Conservation (phyloP, 306 rosid species). For the Urtica urens region DNA sequence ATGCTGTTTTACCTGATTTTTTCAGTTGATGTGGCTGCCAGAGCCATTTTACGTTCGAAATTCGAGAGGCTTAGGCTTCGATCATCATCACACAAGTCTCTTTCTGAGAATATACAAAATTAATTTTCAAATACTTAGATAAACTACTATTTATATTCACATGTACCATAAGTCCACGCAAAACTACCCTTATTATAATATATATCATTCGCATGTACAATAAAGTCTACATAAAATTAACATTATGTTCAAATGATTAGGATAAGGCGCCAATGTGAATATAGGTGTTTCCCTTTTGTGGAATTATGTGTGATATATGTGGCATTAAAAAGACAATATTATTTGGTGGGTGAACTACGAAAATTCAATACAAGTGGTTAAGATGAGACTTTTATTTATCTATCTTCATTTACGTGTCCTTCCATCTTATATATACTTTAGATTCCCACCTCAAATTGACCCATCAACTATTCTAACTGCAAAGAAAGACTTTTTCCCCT, state of each 20-base stretch:
- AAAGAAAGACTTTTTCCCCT: neutral
- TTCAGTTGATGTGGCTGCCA: slow-evolving; percentile 34
- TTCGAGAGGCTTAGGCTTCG: slow-evolving; percentile 60
- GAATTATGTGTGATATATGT: slow-evolving; percentile 1
- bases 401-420: slow-evolving; percentile 4
- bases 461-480: neutral
- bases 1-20: slow-evolving; percentile 37
- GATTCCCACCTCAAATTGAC: slow-evolving; percentile 17
- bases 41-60: slow-evolving; percentile 41
- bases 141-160: neutral
- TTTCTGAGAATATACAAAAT: slow-evolving; percentile 32
- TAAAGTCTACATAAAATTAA: neutral
- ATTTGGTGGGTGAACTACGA: slow-evolving; percentile 69
- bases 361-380: slow-evolving; percentile 12
- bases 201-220: neutral
- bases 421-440: slow-evolving; percentile 13
- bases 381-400: slow-evolving; percentile 9
- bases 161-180: slow-evolving; percentile 7
- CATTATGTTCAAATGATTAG: slow-evolving; percentile 2
- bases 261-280: neutral
- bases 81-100: slow-evolving; percentile 50
- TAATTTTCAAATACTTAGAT: neutral
- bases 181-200: too few species aligned
- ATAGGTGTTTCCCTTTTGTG: slow-evolving; percentile 7
- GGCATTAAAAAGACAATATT: neutral